Percentiles rank a stretch among this genome's conserved stretches.
These are phyloP conservation scores for Venustampulla echinocandica DNA, from an alignment of 495 filamentous ascomycete genomes.

Conservation along the genomic window DNA sequence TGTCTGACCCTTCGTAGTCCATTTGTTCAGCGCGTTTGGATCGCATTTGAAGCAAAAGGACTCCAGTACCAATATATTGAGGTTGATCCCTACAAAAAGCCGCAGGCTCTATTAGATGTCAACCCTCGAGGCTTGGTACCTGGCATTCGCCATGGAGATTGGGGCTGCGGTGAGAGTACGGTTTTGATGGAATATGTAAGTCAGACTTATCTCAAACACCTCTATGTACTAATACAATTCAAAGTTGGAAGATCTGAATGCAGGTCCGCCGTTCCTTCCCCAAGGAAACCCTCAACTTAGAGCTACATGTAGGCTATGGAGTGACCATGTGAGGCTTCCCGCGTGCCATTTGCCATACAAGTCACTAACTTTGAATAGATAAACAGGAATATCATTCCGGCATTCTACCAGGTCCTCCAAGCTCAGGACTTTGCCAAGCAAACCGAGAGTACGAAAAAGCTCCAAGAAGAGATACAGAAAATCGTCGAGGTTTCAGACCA, in stretches of 20 bases:
- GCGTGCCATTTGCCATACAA: background rate
- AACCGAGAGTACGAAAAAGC: conserved; percentile 49
- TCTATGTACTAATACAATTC: background rate
- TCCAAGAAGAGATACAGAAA: conserved; percentile 60
- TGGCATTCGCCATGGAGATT: conserved; percentile 72
- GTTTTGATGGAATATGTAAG: conserved; percentile 85
- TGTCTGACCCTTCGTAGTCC: conserved; percentile 17
- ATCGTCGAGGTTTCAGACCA: conserved; percentile 64
- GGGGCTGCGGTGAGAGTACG: conserved; percentile 80
- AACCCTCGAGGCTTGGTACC: conserved; percentile 88
- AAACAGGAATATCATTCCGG: conserved; percentile 73
- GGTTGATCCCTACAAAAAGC: conserved; percentile 80
- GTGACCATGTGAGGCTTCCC: conserved; percentile 61
- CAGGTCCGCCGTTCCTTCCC: conserved; percentile 55
- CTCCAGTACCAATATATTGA: conserved; percentile 88
- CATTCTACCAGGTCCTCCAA: conserved; percentile 72
- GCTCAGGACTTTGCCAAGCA: conserved; percentile 61
- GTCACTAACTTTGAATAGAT: conserved; percentile 39
- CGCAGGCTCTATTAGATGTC: conserved; percentile 66
- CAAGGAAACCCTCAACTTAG: conserved; percentile 54
- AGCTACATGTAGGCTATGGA: conserved; percentile 78
- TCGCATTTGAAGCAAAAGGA: conserved; percentile 79
- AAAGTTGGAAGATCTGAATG: conserved; percentile 69
- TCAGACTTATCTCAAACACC: background rate
- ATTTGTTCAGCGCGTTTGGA: conserved; percentile 94